Evolutionary conservation across 140 eudicot species (phyloP).

Genomic region (Oenanthe javanica): DNA sequence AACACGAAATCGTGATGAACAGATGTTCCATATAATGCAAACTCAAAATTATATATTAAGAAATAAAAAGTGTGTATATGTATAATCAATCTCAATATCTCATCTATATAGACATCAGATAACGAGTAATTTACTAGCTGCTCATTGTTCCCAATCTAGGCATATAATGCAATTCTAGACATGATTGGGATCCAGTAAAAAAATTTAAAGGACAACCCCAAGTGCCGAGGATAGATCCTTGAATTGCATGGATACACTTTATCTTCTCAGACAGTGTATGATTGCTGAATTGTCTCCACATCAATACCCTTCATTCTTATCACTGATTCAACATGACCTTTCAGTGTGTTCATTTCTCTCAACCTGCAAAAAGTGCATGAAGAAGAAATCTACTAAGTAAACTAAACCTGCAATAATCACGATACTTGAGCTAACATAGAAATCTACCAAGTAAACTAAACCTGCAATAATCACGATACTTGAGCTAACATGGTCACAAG

Average conservation of each 20-base stretch:
- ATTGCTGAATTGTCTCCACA: slow-evolving; percentile 87
- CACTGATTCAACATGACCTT: slow-evolving; percentile 97
- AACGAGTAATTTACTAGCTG: neutral
- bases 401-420: neutral
- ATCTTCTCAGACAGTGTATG: slow-evolving; percentile 74
- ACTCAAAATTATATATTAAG: neutral
- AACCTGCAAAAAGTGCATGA: slow-evolving; percentile 37
- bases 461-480: neutral
- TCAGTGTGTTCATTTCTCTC: slow-evolving; percentile 84
- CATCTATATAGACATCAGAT: slow-evolving; percentile 4
- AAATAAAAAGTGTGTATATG: neutral
- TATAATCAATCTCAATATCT: neutral
- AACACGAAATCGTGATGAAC: neutral
- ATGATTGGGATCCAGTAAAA: neutral
- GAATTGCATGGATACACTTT: neutral
- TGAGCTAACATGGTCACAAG: neutral
- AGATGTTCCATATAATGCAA: neutral
- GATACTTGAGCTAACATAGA: neutral
- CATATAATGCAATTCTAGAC: neutral
- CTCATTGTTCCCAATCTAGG: neutral
- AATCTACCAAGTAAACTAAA: neutral
- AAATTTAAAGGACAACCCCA: neutral
- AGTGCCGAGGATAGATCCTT: neutral
- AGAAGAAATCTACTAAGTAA: neutral
- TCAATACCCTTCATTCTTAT: slow-evolving; percentile 94